A percentile compares a stretch with the other conserved stretches of the same genome.
Evolutionary conservation across 1,139 yeast species (phyloP).

Genomic region (Pichia sp.): DNA sequence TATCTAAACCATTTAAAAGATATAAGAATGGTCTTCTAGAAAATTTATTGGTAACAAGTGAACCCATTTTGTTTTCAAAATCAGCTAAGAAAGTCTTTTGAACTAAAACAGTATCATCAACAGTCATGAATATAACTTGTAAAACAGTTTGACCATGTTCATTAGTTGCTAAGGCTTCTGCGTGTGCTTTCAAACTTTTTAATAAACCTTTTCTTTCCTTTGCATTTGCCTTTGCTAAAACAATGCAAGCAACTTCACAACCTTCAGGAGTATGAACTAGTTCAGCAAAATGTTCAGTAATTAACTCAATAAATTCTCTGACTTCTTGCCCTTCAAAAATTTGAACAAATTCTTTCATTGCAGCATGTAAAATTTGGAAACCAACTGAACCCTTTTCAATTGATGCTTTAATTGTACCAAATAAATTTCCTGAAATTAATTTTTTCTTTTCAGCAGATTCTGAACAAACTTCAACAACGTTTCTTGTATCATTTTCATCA

Average conservation of each 20-base stretch:
- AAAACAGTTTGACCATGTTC: constrained; percentile 83
- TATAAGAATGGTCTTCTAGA: constrained; percentile 88
- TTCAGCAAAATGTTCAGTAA: constrained; percentile 88
- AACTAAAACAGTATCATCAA: constrained; percentile 87
- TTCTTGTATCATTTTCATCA: constrained; percentile 58
- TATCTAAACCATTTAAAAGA: constrained; percentile 68
- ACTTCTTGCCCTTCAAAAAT: constrained; percentile 67
- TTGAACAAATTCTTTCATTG: constrained; percentile 81
- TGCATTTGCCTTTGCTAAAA: constrained; percentile 79
- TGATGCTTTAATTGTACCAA: constrained; percentile 80
- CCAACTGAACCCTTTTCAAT: constrained; percentile 96
- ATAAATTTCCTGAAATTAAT: constrained; percentile 67
- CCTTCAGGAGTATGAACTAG: constrained; percentile 95
- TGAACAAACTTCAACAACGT: constrained; percentile 58
- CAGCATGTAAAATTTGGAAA: constrained; percentile 92
- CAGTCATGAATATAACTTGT: constrained; percentile 73
- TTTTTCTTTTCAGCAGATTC: constrained; percentile 80
- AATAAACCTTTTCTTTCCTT: constrained; percentile 84
- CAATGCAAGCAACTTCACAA: constrained; percentile 76
- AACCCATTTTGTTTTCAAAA: constrained; percentile 50
- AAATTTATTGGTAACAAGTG: constrained; percentile 61
- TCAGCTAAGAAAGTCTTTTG: constrained; percentile 64
- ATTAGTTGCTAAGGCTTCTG: constrained; percentile 65
- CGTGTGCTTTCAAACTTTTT: constrained; percentile 68
- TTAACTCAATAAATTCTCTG: constrained; percentile 74